Evolutionary conservation across 306 rosid species (phyloP).

Genomic region (Prunus dulcis): DNA sequence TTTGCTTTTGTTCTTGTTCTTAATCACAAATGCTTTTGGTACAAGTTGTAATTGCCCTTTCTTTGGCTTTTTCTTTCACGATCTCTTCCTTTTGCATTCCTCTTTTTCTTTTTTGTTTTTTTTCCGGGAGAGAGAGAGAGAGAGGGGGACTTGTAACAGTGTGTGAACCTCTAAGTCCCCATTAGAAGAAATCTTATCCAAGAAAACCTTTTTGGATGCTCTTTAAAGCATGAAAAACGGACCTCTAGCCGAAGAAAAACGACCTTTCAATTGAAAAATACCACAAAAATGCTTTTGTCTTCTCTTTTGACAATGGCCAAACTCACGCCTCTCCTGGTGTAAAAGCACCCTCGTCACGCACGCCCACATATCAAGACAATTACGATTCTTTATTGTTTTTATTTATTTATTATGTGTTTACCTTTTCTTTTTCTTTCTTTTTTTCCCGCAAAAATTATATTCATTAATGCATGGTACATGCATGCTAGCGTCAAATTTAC

Average conservation of each 20-base stretch:
- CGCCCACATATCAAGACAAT: background rate
- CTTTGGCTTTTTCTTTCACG: background rate
- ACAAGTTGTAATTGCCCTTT: background rate
- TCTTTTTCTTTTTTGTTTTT: background rate
- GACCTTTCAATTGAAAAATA: background rate
- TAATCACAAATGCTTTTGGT: background rate
- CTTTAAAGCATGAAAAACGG: background rate
- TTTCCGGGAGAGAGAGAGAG: background rate
- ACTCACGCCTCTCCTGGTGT: background rate
- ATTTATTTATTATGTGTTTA: background rate
- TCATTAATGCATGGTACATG: background rate
- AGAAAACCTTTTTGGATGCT: background rate
- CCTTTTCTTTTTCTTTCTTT: background rate
- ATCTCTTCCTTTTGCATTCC: background rate
- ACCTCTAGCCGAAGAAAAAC: background rate
- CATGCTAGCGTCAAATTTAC: background rate
- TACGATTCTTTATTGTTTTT: background rate
- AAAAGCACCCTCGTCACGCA: background rate
- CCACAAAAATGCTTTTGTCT: background rate
- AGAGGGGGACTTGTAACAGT: background rate
- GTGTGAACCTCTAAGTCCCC: background rate
- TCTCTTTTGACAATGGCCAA: background rate
- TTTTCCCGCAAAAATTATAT: background rate
- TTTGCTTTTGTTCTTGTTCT: background rate
- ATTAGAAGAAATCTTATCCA: background rate